Conservation (phyloP, 495 filamentous ascomycete species). For the Lasiosphaeria hispida region DNA sequence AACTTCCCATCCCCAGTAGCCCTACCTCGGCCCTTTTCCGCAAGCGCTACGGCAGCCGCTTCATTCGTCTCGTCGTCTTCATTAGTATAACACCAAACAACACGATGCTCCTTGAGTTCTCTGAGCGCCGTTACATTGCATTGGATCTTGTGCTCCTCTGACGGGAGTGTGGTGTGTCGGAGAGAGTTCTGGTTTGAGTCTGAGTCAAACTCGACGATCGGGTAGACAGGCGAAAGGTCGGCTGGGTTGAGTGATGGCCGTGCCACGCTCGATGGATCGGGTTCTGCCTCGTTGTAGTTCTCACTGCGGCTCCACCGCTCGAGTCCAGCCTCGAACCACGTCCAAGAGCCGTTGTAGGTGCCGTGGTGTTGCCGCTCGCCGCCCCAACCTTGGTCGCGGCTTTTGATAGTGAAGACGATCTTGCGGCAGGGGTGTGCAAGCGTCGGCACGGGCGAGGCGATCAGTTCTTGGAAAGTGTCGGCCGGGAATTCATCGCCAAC, state of each 20-base stretch:
- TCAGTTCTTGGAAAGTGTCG: conserved; percentile 32
- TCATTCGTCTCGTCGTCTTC: conserved; percentile 48
- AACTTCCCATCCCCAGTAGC: conserved; percentile 55
- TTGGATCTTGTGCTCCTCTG: conserved; percentile 47
- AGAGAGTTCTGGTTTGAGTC: conserved; percentile 15
- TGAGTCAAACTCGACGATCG: conserved; percentile 5
- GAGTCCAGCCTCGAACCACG: conserved; percentile 69
- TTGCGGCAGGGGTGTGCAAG: conserved; percentile 49
- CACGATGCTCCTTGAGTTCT: conserved; percentile 38
- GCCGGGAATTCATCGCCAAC: conserved; percentile 28
- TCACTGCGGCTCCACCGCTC: conserved; percentile 38
- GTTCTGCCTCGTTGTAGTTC: neutral
- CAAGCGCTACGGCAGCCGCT: conserved; percentile 33
- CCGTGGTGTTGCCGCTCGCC: conserved; percentile 32
- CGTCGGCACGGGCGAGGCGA: conserved; percentile 27
- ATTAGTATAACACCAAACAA: conserved; percentile 58
- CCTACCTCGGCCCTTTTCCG: conserved; percentile 47
- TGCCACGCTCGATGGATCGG: neutral
- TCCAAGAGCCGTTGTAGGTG: conserved; percentile 58
- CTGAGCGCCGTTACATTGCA: conserved; percentile 45
- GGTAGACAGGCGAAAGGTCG: conserved; percentile 20
- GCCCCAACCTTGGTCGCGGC: conserved; percentile 67
- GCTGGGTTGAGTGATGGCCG: conserved; percentile 10
- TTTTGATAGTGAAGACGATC: conserved; percentile 63
- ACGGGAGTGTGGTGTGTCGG: conserved; percentile 42